Evolutionary conservation across 2,329 filamentous ascomycete genomes (phyloP), one percentile per base, ranked within the genome.

Genomic region (Neonectria magnoliae): DNA sequence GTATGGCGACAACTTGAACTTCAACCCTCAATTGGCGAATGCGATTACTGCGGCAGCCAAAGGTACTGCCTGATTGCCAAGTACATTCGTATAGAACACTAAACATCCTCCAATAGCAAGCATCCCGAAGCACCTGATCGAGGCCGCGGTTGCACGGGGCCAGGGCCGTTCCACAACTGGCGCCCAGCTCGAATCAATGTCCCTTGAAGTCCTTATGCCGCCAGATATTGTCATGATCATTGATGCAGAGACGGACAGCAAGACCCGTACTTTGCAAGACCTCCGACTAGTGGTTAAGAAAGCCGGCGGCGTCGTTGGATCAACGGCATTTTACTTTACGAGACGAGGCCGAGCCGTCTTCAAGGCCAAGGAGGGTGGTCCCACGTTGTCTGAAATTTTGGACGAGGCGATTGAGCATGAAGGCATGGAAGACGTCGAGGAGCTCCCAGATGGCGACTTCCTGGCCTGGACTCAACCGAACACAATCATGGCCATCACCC

Each of bases 181-280:
- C 57, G 87, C 87, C 16, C 85, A 88, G 14, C 87, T 98, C n/a
- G 94, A 98, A 76, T 83, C 82, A 36, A 79, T 96, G 56, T 91
- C 89, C 1, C 85, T 97, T 56, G 95, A 98, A 82, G 90, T 90
- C 27, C 91, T 98, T 70, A 81, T 97, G 65, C 92, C 93, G 2
- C 88, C 90, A 2, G 89, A 91, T 33, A 87, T 94, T 2, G 93
- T 93, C 11, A 83, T 95, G 6, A 90, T 98, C 11, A 87, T 97
- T 75, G 94, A 98, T 72, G 89, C 91, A 72, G 91, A 96, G 78
- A 95, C 93, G 5, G 94, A 97, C 73, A 93, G 88, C 78, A 94
- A 92, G 77, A 84, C 85, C 44, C 88, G 93, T 33, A 88, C 90
- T 8, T 78, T 97, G 51, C 88, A 91, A 73, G 92, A 97, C 58